Percentiles rank a stretch among this genome's conserved stretches.
Conservation (phyloP, 352 stramenopile species). For the Blastocystis sp. region DNA sequence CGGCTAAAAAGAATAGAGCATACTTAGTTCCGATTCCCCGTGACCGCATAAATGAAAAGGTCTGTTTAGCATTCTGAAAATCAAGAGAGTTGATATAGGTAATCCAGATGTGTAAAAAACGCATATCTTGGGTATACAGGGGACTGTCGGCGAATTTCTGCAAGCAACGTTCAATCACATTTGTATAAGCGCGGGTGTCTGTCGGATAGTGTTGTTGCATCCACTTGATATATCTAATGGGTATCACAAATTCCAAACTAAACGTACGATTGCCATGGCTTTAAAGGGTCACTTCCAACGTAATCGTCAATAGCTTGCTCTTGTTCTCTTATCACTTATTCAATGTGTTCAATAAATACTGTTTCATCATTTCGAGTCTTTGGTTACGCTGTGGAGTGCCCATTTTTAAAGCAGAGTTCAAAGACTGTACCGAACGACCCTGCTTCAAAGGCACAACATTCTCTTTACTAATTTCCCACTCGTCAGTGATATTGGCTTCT, state of each 20-base stretch:
- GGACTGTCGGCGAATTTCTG: constrained; percentile 45
- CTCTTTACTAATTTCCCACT: constrained; percentile 64
- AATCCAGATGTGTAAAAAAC: constrained; percentile 60
- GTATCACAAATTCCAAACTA: neutral
- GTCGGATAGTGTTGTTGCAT: constrained; percentile 51
- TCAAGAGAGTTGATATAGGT: constrained; percentile 46
- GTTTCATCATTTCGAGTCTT: neutral
- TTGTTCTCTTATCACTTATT: neutral
- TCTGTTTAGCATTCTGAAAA: constrained; percentile 40
- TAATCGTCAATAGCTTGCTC: constrained; percentile 20
- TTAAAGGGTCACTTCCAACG: constrained; percentile 22
- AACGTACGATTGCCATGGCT: constrained; percentile 9
- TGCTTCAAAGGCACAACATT: constrained; percentile 46
- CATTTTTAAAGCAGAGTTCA: constrained; percentile 35
- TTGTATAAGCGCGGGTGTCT: neutral
- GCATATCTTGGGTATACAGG: constrained; percentile 3
- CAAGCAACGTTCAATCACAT: constrained; percentile 31
- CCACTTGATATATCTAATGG: constrained; percentile 65
- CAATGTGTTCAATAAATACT: neutral
- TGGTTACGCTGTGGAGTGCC: constrained; percentile 21
- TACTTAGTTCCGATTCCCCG: constrained; percentile 19
- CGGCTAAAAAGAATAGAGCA: constrained; percentile 37
- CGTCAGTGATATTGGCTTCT: neutral
- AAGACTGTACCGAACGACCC: constrained; percentile 1
- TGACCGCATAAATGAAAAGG: constrained; percentile 31